These are phyloP conservation scores for Monilinia vaccinii-corymbosi DNA, from an alignment of 2,329 filamentous ascomycete genomes.

Conservation along the genomic window DNA sequence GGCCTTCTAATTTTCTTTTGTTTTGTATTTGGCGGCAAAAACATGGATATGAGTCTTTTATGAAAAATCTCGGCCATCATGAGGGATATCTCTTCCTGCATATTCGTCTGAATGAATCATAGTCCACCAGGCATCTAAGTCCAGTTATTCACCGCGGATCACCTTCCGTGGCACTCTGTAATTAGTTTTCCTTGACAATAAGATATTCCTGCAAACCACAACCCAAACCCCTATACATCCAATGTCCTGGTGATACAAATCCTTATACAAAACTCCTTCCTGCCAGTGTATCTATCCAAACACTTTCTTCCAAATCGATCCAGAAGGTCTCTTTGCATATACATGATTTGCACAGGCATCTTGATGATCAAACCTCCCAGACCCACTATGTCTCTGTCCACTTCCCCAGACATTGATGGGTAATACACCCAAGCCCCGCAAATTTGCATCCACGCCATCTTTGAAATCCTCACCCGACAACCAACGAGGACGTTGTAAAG, in stretches of 20 bases:
- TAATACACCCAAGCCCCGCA: slow-evolving; percentile 17
- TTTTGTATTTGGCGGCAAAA: neutral
- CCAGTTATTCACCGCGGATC: neutral
- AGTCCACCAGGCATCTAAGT: neutral
- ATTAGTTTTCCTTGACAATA: neutral
- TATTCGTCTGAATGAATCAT: neutral
- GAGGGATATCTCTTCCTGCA: neutral
- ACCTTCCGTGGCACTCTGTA: neutral
- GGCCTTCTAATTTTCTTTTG: neutral
- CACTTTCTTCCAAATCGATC: slow-evolving; percentile 1
- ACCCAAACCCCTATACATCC: neutral
- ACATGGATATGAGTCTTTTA: neutral
- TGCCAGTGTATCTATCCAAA: slow-evolving; percentile 4
- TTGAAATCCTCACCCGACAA: slow-evolving; percentile 12
- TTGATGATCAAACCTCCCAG: slow-evolving; percentile 13
- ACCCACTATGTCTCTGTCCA: slow-evolving; percentile 20
- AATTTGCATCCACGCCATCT: slow-evolving; percentile 12
- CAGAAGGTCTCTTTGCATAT: slow-evolving; percentile 5
- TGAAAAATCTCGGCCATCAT: neutral
- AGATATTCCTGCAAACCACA: neutral
- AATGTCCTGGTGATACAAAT: neutral
- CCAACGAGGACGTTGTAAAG: slow-evolving; percentile 15
- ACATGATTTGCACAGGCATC: slow-evolving; percentile 20
- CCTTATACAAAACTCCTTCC: neutral
- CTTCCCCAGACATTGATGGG: slow-evolving; percentile 22